These are phyloP conservation scores for Delphinella strobiligena DNA, from an alignment of 2,329 filamentous ascomycete species.

Conservation along the genomic window DNA sequence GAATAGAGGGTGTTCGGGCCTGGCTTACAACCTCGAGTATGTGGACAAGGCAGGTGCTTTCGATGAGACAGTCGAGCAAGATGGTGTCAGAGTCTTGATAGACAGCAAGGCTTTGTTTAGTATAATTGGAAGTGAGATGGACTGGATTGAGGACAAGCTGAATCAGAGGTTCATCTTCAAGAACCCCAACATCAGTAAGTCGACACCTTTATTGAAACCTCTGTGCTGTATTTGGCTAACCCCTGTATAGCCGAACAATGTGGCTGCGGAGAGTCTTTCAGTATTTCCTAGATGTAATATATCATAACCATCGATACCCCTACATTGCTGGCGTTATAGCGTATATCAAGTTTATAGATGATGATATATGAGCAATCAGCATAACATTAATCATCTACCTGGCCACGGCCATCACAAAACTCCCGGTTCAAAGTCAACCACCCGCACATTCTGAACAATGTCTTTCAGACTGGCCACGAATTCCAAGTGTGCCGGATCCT, in stretches of 20 bases:
- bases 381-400: too few species aligned
- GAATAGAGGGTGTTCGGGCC: constrained; percentile 85
- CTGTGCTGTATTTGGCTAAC: constrained; percentile 2
- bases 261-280: constrained; percentile 93
- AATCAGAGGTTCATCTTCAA: constrained; percentile 86
- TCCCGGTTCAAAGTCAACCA: constrained; percentile 49
- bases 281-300: constrained; percentile 24
- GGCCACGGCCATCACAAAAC: too few species aligned
- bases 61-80: constrained; percentile 88
- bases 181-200: constrained; percentile 97
- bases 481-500: constrained; percentile 51
- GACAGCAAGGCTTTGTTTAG: constrained; percentile 96
- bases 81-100: constrained; percentile 89
- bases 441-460: constrained; percentile 41
- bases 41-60: constrained; percentile 82
- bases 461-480: constrained; percentile 43
- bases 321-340: neutral
- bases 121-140: constrained; percentile 98
- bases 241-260: constrained; percentile 72
- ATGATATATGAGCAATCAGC: too few species aligned
- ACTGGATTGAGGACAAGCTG: constrained; percentile 93
- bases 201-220: neutral
- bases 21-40: constrained; percentile 89
- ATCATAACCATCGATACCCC: neutral
- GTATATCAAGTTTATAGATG: neutral